Base-by-base conservation (phyloP, 371 early-diverging fungal genomes). In the Sporodiniella umbellata region DNA sequence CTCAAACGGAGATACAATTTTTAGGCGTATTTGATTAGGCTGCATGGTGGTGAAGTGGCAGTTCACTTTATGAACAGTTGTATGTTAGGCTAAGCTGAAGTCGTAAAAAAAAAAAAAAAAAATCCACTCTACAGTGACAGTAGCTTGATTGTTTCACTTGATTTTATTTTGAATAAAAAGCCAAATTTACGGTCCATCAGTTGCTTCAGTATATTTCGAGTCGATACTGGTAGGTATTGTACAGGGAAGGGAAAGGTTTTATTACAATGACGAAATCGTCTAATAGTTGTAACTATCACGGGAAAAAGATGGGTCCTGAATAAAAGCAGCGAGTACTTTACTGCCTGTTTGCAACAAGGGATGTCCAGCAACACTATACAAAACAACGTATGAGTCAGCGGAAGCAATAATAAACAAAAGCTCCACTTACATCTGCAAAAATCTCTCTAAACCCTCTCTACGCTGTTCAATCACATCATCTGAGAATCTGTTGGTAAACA, bases 341-440 rank as follows among this genome's bases (percentile, higher is more conserved):
- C 93, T 93, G 38, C 98, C 97, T 10, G 96, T 97, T 71, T 98
- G 97, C 44, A 98, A 78, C 45, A 98, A 74, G 51, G 99, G 99
- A 67, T 98, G 99, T 7, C 98, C 96, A 42, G 93, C 91, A 51
- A 92, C 92, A 75, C 89, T 89, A 70, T 15, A 26, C 23, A 45
- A 19, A 26, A 21, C 10, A 4, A 18, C 10, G 30, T 28, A 7
- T 21, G 5, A 40, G 10, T 21, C 18, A 40, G 8, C 15, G 12
- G 4, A 3, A 12, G 2, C n/a, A n/a, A n/a, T 18, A 40, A 21
- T 21, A 40, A 40, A n/a, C 15, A 19, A 8, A 3, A 12, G 2
- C n/a, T 40, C 2, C 4, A 73, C 84, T 83, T 79, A 92, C 94
- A 95, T 94, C 78, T 95, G 95, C 62, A 96, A 66, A 57, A 98